A percentile compares a stretch with the other conserved stretches of the same genome.
Evolutionary conservation across 306 rosid genomes (phyloP).

Genomic region (Canavalia gladiata): DNA sequence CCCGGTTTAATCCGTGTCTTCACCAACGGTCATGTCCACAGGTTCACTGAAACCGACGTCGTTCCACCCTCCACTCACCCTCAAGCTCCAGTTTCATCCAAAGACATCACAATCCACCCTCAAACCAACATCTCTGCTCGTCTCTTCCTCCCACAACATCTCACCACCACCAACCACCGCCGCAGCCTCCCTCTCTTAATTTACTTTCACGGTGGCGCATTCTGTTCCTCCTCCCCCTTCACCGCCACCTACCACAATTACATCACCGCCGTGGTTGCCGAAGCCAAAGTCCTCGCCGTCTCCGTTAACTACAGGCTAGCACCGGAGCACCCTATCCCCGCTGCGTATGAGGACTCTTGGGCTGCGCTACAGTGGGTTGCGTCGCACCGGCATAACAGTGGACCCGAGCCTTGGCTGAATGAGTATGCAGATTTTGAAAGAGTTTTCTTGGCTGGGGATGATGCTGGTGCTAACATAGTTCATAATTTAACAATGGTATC

Average conservation of each 20-base stretch:
- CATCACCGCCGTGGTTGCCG: conserved; percentile 35
- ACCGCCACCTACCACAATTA: conserved; percentile 40
- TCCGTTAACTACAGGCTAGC: conserved; percentile 50
- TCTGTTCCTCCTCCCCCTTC: conserved; percentile 54
- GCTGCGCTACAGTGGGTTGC: conserved; percentile 50
- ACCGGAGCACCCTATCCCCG: conserved; percentile 55
- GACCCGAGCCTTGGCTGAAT: conserved; percentile 58
- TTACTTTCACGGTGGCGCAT: conserved; percentile 59
- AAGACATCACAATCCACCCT: conserved; percentile 49
- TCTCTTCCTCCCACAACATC: conserved; percentile 51
- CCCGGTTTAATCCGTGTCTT: conserved; percentile 40
- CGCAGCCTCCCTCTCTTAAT: conserved; percentile 54
- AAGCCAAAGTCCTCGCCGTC: conserved; percentile 46
- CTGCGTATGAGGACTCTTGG: conserved; percentile 52
- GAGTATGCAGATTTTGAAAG: conserved; percentile 47
- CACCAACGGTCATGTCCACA: conserved; percentile 46
- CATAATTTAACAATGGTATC: conserved; percentile 46
- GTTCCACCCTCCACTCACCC: conserved; percentile 48
- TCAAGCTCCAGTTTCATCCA: conserved; percentile 47
- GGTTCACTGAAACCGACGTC: conserved; percentile 44
- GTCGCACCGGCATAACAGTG: conserved; percentile 34
- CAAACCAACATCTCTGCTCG: conserved; percentile 44
- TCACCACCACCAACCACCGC: conserved; percentile 2
- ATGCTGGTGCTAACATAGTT: conserved; percentile 50
- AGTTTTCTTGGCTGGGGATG: conserved; percentile 50